Conservation (phyloP, 805 yeast species). For the Lipomyces lipofer region DNA sequence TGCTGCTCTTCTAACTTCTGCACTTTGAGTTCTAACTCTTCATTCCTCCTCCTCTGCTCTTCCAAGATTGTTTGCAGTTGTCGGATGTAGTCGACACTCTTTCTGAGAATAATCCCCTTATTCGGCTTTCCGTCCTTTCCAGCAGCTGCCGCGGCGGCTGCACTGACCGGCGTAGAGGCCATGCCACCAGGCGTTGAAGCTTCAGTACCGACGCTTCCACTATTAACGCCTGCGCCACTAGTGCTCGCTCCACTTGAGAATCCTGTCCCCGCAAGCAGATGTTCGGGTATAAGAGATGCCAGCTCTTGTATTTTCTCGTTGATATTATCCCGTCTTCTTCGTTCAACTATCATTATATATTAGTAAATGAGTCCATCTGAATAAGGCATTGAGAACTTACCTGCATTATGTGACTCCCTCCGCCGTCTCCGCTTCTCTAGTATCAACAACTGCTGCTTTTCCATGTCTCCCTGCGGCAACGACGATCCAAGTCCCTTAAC, state of each 20-base stretch:
- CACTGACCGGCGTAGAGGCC: slow-evolving; percentile 13
- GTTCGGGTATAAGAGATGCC: slow-evolving; percentile 73
- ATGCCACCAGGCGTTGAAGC: slow-evolving; percentile 13
- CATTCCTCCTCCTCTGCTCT: slow-evolving; percentile 22
- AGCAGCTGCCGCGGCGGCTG: slow-evolving; percentile 27
- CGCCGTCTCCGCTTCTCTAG: slow-evolving; percentile 59
- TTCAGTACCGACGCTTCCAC: slow-evolving; percentile 27
- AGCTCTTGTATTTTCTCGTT: slow-evolving; percentile 85
- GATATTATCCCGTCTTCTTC: slow-evolving; percentile 86
- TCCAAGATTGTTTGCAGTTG: slow-evolving; percentile 39
- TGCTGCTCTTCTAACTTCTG: slow-evolving; percentile 12
- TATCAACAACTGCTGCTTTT: slow-evolving; percentile 25
- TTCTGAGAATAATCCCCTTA: slow-evolving; percentile 72
- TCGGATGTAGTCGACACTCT: slow-evolving; percentile 76
- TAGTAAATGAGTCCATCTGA: not conserved
- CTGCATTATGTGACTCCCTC: slow-evolving; percentile 85
- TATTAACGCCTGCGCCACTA: slow-evolving; percentile 20
- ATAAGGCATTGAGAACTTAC: not conserved
- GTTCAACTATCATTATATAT: slow-evolving; percentile 56
- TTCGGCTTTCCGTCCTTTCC: slow-evolving; percentile 69
- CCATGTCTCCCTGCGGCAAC: slow-evolving; percentile 7
- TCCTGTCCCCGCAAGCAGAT: slow-evolving; percentile 29
- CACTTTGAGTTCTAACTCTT: slow-evolving; percentile 18
- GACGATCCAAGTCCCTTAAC: not conserved
- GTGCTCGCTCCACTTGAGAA: slow-evolving; percentile 3